Evolutionary conservation across 2,329 filamentous ascomycete species (phyloP), one percentile per base, ranked within the genome.

Genomic region (Dothistroma pini): DNA sequence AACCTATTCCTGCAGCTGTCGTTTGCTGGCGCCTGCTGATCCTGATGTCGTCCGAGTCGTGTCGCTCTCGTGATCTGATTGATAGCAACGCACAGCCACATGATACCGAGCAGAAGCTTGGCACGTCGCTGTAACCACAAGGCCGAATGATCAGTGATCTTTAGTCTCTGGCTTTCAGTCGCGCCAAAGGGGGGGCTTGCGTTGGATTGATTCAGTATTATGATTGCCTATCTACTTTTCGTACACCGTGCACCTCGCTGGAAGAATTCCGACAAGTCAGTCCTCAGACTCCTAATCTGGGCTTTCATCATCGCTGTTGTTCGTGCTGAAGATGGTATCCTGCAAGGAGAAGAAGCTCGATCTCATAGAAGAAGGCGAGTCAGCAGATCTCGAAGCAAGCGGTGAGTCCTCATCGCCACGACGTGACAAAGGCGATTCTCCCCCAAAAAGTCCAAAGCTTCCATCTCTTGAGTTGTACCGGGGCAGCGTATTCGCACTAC

Each of bases 331-430:
- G 21, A 53, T 53, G 19, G 25, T 31, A 21, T 35, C 29, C 31
- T 35, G 51, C 51, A 16, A 29, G 16, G 51, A 53, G 21, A 53
- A 53, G 51, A 53, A 53, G 51, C 51, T 53, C 29, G 51, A 53
- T 11, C 51, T 11, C 51, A 35, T 35, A n/a, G 31, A 53, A 21
- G 25, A 35, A 16, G 51, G 51, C 51, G 51, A 53, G 31, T 53
- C 51, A 32, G n/a, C 25, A 12, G 35, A 35, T 19, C 51, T 53
- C 51, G 25, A 16, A 8, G 51, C 51, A 19, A 53, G 51, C n/a
- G 51, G 51, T 2, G 11, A 35, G 5, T 44, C 41, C 1, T 53
- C 51, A 31, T 51, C 48, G 12, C 21, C 48, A 14, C 31, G n/a
- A 8, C 51, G 25, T 9, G 25, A 21, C 31, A 21, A 53, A n/a